A percentile compares a stretch with the other conserved stretches of the same genome.
Evolutionary conservation across 441 rosid genomes (phyloP).

Genomic region (Eruca vesicaria): DNA sequence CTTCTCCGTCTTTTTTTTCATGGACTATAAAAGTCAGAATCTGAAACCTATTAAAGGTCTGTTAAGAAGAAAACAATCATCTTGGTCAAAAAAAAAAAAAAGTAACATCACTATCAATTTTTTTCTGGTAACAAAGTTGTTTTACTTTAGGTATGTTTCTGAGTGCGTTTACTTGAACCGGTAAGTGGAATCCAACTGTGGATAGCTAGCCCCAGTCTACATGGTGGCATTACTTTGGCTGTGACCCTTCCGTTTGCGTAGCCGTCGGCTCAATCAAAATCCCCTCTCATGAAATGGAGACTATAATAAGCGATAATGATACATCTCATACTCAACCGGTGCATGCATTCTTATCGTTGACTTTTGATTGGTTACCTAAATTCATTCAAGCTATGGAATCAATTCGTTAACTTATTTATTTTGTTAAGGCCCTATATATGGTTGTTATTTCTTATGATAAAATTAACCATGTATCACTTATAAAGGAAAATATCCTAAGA

Average conservation of each 20-base stretch:
- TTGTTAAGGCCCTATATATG: no score
- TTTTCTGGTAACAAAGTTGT: not conserved
- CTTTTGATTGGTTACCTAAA: not conserved
- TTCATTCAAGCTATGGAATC: not conserved
- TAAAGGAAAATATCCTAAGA: no score
- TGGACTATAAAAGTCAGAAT: no score
- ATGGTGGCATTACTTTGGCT: not conserved
- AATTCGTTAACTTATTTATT: not conserved
- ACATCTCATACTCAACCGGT: not conserved
- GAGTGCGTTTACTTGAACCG: not conserved
- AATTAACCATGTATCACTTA: no score
- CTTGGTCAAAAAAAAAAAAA: no score
- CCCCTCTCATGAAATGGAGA: not conserved
- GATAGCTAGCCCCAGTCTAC: not conserved
- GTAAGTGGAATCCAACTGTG: not conserved
- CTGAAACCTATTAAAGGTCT: no score
- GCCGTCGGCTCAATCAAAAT: not conserved
- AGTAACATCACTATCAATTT: not conserved
- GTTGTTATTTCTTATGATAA: no score
- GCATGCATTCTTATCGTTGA: not conserved
- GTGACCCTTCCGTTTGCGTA: not conserved
- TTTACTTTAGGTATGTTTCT: not conserved
- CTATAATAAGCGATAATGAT: not conserved
- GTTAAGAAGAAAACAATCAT: no score
- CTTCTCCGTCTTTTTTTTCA: slow-evolving; percentile 35